Evolutionary conservation across 1,139 yeast species (phyloP), one percentile per base, ranked within the genome.

Genomic region (Lodderomyces jiufengensis): DNA sequence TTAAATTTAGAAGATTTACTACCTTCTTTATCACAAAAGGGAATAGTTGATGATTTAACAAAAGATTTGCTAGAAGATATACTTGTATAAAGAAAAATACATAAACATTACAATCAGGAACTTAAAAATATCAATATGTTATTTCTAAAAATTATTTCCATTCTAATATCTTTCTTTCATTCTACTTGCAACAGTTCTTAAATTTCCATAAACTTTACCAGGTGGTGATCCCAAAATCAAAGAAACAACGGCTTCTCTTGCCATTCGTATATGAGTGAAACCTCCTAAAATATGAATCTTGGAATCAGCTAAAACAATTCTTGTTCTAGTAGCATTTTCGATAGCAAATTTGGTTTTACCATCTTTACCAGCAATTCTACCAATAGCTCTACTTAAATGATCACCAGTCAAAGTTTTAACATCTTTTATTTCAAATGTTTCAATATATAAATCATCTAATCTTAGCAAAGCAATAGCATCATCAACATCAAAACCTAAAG

Each of bases 351-450:
- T 92, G 44, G 98, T 92, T 65, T 90, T 90, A 55, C 99, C 99
- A 57, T 92, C 99, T 58, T 92, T 94, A 61, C 99, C 99, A 16
- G 98, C 98, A 61, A 92, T 92, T 74, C 99, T 88, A 52, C 98
- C 99, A 58, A 92, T 92, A 13, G 99, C 98, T 72, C 99, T 82
- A 32, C 95, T 83, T 60, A 92, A 74, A 75, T 92, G 98, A 63
- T 92, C 98, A 15, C 98, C 98, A 24, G 80, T 80, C 49, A 92
- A 70, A 3, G 97, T 90, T 66, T 92, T 94, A 42, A 92, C 97
- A 63, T 92, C 99, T 62, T 94, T 92, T 51, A 92, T 76, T 58
- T 92, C 99, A 57, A 92, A 92, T 2, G 97, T 88, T 63, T 92
- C 98, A 48, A 94, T 88, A 67, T 90, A 92, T 49, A 92, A 75